Percentiles rank a stretch among this genome's conserved stretches.
These are phyloP conservation scores for Penicillium rolfsii DNA, from an alignment of 2,329 filamentous ascomycete genomes.

Conservation along the genomic window DNA sequence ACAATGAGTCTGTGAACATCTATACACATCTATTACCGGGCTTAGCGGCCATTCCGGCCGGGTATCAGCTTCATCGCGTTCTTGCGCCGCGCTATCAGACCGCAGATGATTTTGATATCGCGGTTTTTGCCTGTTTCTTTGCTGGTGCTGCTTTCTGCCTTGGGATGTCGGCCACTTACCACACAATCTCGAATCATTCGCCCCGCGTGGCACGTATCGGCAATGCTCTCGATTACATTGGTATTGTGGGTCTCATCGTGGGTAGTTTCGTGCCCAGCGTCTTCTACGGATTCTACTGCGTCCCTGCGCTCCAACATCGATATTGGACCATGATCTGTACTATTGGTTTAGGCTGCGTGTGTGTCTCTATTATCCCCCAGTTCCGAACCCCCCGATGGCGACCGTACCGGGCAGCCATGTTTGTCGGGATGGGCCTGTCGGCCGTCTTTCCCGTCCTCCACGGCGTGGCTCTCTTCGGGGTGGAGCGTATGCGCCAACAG, in stretches of 20 bases:
- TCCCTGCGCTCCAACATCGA: slow-evolving; percentile 63
- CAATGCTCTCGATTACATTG: slow-evolving; percentile 92
- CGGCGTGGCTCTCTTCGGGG: slow-evolving; percentile 69
- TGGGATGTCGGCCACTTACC: slow-evolving; percentile 82
- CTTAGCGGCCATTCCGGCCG: slow-evolving; percentile 58
- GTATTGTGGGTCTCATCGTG: slow-evolving; percentile 88
- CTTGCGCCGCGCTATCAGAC: slow-evolving; percentile 68
- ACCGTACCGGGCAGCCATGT: slow-evolving; percentile 85
- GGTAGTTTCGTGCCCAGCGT: slow-evolving; percentile 88
- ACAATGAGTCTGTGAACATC: slow-evolving; percentile 74
- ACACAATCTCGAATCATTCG: slow-evolving; percentile 84
- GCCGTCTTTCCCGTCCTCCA: slow-evolving; percentile 83
- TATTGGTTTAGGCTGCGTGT: slow-evolving; percentile 74
- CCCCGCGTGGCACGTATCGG: slow-evolving; percentile 76
- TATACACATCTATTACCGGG: slow-evolving; percentile 73
- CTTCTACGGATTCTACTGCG: slow-evolving; percentile 82
- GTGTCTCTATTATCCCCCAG: slow-evolving; percentile 75
- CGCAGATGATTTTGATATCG: slow-evolving; percentile 65
- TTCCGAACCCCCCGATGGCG: slow-evolving; percentile 85
- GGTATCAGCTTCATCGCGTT: slow-evolving; percentile 58
- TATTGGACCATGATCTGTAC: slow-evolving; percentile 81
- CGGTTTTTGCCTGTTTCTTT: slow-evolving; percentile 79
- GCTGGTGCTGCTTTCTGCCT: slow-evolving; percentile 71
- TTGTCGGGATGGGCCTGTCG: slow-evolving; percentile 81
- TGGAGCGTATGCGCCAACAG: slow-evolving; percentile 65